Base-by-base conservation (phyloP, 495 filamentous ascomycete genomes). In the Gamarada debralockiae region DNA sequence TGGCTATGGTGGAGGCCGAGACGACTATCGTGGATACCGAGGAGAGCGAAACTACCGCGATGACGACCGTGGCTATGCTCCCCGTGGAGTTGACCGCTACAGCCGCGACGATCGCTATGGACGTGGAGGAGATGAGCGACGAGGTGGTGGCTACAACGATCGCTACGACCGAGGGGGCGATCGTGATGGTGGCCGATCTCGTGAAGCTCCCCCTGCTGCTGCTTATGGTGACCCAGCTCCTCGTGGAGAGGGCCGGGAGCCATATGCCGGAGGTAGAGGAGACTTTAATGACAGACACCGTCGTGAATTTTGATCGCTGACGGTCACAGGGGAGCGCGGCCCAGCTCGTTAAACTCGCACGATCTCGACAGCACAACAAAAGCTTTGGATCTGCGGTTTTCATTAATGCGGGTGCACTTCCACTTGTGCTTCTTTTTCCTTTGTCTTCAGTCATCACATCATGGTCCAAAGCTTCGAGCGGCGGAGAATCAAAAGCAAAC, bases 241-340 rank as follows among this genome's bases (percentile, higher is more conserved):
- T 65, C 81, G 83, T 55, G 73, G 74, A 57, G 84, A 85, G 31
- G 68, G 70, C 55, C 81, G 85, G 53, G 85, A 83, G 49, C 68
- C 76, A 47, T 85, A 84, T 60, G 72, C 71, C 65, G 71, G 76
- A 69, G 62, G 69, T 60, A 67, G 74, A 56, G 76, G 78, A 60
- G 78, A 81, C 27, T 43, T 21, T 61, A 78, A 81, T 54, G 68
- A 61, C 48, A 57, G 58, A 57, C 46, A 37, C 51, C 57, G 55
- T 54, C 62, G 62, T 49, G 58, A 59, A 41, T 61, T 50, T 58
- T 64, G 53, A 64, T 59, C 45, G 59, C 62, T 65, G 37, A 65
- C 56, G 24, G 17, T 24, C 27, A 34, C 40, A 65, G 62, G 58
- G 52, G 62, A 61, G 58, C 62, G 58, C 27, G 27, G 27, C 53